phyloP scores from a whole-genome alignment of 192 early-diverging fungal genomes.

The Rhizophlyctis rosea region DNA sequence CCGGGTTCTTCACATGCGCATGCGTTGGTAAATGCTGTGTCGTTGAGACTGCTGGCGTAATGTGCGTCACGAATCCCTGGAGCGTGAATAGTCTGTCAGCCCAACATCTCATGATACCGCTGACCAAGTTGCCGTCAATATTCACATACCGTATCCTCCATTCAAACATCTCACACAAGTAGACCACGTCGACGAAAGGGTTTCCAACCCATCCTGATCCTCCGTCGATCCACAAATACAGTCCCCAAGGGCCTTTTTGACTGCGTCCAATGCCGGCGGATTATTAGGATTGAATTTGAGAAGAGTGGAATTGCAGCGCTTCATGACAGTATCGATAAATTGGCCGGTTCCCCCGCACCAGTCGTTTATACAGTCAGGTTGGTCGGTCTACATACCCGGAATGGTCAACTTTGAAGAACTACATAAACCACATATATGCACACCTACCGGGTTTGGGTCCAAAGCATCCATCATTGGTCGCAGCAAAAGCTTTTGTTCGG shows the following conservation, averaged over 20 bases:
- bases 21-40: neutral
- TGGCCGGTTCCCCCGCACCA: neutral
- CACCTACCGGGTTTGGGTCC: neutral
- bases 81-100: no score
- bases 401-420: neutral
- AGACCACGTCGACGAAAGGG: neutral
- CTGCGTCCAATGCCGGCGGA: neutral
- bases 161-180: neutral
- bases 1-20: conserved; percentile 2
- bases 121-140: no score
- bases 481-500: neutral
- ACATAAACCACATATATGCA: neutral
- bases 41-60: neutral
- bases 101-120: no score
- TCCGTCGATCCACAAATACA: neutral
- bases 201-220: neutral
- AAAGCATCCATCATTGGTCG: neutral
- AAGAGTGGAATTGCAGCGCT: conserved; percentile 3
- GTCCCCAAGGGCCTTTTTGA: neutral
- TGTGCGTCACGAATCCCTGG: neutral
- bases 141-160: neutral
- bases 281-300: neutral
- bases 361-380: neutral
- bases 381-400: neutral
- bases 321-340: conserved; percentile 2